A percentile compares a stretch with the other conserved stretches of the same genome.
These are phyloP conservation scores for Elsinoe ampelina DNA, from an alignment of 2,329 filamentous ascomycete genomes.

Conservation along the genomic window DNA sequence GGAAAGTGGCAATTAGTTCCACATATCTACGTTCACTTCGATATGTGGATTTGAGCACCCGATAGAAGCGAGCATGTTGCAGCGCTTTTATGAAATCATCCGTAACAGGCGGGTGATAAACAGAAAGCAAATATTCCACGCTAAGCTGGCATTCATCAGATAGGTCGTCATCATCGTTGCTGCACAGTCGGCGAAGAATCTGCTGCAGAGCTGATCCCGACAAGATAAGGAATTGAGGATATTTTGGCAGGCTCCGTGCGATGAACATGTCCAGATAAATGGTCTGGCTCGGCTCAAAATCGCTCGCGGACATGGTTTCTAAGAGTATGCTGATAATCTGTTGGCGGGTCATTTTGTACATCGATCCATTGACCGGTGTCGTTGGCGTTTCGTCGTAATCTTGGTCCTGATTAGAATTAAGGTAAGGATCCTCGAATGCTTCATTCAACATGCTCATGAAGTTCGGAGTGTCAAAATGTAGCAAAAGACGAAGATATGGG, in stretches of 20 bases:
- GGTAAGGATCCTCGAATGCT: constrained; percentile 87
- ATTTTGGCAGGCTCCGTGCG: constrained; percentile 89
- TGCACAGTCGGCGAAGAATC: constrained; percentile 73
- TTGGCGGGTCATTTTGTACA: constrained; percentile 57
- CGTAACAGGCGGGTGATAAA: constrained; percentile 83
- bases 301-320: constrained; percentile 72
- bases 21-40: constrained; percentile 69
- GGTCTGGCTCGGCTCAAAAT: constrained; percentile 71
- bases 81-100: constrained; percentile 67
- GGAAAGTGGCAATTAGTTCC: constrained; percentile 68
- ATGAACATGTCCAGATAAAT: constrained; percentile 99
- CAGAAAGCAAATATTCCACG: constrained; percentile 84
- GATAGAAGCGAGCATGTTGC: constrained; percentile 71
- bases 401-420: constrained; percentile 68
- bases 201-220: constrained; percentile 76
- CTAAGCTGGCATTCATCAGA: constrained; percentile 95
- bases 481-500: constrained; percentile 71
- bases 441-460: constrained; percentile 95
- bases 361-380: constrained; percentile 20
- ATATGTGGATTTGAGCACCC: constrained; percentile 85
- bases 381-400: constrained; percentile 43
- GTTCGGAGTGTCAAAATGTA: constrained; percentile 82
- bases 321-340: constrained; percentile 85
- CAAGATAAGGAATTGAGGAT: constrained; percentile 87
- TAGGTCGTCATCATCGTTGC: constrained; percentile 69